Base-by-base conservation (phyloP, 1,284 basidiomycete species). In the Termitomyces sp. region DNA sequence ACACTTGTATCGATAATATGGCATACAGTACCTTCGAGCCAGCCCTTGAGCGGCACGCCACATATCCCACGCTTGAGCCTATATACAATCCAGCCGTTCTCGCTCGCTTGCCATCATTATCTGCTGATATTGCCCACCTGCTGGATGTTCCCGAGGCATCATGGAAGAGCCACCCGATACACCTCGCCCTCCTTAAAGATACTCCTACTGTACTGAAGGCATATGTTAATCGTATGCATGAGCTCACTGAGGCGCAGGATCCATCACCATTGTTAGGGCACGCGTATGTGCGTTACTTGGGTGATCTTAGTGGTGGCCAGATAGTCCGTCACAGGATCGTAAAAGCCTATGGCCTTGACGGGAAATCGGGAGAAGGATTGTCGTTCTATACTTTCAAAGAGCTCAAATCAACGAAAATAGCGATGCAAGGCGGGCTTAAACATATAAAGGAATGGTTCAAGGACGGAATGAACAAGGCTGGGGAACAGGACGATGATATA, bases 231-330 rank as follows among this genome's bases (percentile, higher is more conserved):
- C 77, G 78, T 44, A 71, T 83, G 39, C 65, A 79, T 34, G 64
- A 73, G 21, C 70, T 85, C 44, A 68, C 77, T 7, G 65, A 73
- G 41, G 67, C 74, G 40, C 57, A 67, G 5, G 79, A 84, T 53
- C 81, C 83, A 0, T 70, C 78, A 1, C 69, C 74, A 5, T 78
- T 93, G 17, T 78, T 93, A n/a, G 84, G 89, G 0, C 90, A 93
- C 68, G 80, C 88, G 0, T 92, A 92, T 65, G 88, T 91, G n/a
- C 81, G 90, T 33, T 93, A 93, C 70, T 79, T 94, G 15, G 91
- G 90, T 54, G 91, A 94, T 68, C 76, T 93, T 28, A 87, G 83
- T 47, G 91, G 91, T 15, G 91, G 91, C 0, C 91, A 93, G 72
- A 76, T 82, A 58, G 86, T 93, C 62, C 76, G 83, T 28, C 76